Evolutionary conservation across 73 alveolate genomes (phyloP), one percentile per base, ranked within the genome.

Genomic region (Paramecium sexaurelia): DNA sequence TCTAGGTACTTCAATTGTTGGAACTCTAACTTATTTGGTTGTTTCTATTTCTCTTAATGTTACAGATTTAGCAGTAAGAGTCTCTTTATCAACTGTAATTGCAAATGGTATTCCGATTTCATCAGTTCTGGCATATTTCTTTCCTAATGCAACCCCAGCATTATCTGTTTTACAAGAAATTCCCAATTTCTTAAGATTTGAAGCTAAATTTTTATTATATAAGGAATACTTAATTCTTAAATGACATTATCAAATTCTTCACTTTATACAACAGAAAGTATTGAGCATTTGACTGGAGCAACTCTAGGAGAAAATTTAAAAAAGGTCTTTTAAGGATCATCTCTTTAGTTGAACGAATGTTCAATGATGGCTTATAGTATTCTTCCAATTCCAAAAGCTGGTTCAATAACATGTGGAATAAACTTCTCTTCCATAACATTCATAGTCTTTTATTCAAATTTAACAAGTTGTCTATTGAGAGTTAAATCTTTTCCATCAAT

Each of bases 41-140:
- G 98, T 94, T 82, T 66, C 94, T 67, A 97, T 84, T 78, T 98
- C 99, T 96, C 99, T 97, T 19, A 98, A 92, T 43, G 99, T 98
- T 29, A 98, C 99, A 15, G 99, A 93, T 29, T 96, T 73, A 73
- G 97, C 97, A 57, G 92, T 84, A 35, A 94, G 55, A 55, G 99
- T 95, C 57, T 96, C 97, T 95, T 94, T 94, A 95, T 98, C 99
- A 22, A 98, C 98, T 32, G 99, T 98, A 92, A 98, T 95, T 8
- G 99, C 99, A 95, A 98, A 98, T 20, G 99, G 99, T 78, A 98
- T 97, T 26, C 99, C 99, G 36, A 98, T 94, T 87, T 98, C 99
- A 85, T 98, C 99, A 75, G 99, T 98, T 89, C 99, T 93, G 13
- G 99, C 99, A 94, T 98, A 92, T 99, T 94, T 92, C 95, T 97